Percentiles rank a stretch among this genome's conserved stretches.
Evolutionary conservation across 306 rosid genomes (phyloP).

Genomic region (Quercus dentata): DNA sequence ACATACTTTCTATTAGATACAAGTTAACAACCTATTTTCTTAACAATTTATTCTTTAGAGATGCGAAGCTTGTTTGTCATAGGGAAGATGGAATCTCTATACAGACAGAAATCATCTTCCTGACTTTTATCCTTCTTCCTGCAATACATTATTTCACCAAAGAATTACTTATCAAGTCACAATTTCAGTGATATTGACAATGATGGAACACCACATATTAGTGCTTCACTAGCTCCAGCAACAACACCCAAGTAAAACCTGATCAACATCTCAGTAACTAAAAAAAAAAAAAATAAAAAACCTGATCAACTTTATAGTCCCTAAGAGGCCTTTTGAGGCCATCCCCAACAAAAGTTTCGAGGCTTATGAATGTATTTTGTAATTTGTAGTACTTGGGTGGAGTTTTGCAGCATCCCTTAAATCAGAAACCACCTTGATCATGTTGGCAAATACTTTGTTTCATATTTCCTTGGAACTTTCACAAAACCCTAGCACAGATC

Average conservation of each 20-base stretch:
- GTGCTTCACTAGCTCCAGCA: conserved; percentile 97
- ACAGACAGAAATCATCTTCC: conserved; percentile 79
- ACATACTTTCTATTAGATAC: neutral
- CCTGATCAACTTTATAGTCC: no score
- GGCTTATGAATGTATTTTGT: no score
- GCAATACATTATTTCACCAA: conserved; percentile 24
- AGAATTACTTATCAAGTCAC: conserved; percentile 33
- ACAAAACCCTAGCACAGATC: no score
- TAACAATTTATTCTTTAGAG: neutral
- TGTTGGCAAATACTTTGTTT: no score
- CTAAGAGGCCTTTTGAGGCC: no score
- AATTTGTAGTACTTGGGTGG: no score
- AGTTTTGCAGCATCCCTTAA: no score
- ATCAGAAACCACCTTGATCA: no score
- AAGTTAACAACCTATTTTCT: neutral
- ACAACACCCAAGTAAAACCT: conserved; percentile 89
- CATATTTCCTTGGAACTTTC: no score
- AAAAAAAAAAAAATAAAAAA: neutral
- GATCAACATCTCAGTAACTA: conserved; percentile 18
- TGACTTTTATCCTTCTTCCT: conserved; percentile 95
- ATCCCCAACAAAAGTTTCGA: no score
- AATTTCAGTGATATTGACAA: conserved; percentile 85
- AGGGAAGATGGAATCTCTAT: conserved; percentile 85
- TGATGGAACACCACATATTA: conserved; percentile 71
- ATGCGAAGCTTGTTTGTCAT: conserved; percentile 64